Evolutionary conservation across 192 early-diverging fungal species (phyloP), one percentile per base, ranked within the genome.

Genomic region (Rhizoclosmatium globosum): DNA sequence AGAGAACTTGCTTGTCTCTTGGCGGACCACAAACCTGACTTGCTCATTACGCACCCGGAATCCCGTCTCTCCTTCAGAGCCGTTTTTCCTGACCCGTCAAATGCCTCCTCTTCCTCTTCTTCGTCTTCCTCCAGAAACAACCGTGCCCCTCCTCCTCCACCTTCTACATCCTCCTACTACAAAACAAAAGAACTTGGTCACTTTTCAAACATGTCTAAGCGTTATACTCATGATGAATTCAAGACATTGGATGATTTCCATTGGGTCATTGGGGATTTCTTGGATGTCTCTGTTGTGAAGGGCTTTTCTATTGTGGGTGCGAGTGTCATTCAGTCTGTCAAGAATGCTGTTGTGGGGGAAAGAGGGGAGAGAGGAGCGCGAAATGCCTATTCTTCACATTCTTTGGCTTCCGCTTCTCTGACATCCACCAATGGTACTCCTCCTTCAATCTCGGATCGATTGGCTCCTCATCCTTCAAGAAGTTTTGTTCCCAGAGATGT

Each of bases 271-370:
- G 72, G 72, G 7, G 72, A 74, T n/a, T 38, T 74, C 58, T 11
- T 74, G 11, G 72, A 74, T 44, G 59, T 74, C 9, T 43, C 23
- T 2, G 46, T 74, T 23, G 44, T 47, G 7, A 74, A 74, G 38
- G 59, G 58, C 7, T 42, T 74, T 62, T 74, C 72, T 21, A 74
- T 74, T 74, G 72, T 62, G 1, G 72, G 72, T 39, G 47, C 58
- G 31, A 31, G 31, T 31, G 31, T 31, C 31, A 31, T 31, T 31
- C 31, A 31, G 31, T 31, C 31, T 31, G 31, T 31, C 31, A 31
- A 31, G 31, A 31, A 31, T 31, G 31, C 31, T 68, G 67, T 17
- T 19, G 67, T 43, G 3, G 21, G 21, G 2, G 62, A 38, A 19
- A 39, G 42, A 31, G 31, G 13, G 67, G 17, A 17, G 67, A 45